Percentiles rank a stretch among this genome's conserved stretches.
phyloP scores from a whole-genome alignment of 2,329 filamentous ascomycete species.

The Penicillium sp. region DNA sequence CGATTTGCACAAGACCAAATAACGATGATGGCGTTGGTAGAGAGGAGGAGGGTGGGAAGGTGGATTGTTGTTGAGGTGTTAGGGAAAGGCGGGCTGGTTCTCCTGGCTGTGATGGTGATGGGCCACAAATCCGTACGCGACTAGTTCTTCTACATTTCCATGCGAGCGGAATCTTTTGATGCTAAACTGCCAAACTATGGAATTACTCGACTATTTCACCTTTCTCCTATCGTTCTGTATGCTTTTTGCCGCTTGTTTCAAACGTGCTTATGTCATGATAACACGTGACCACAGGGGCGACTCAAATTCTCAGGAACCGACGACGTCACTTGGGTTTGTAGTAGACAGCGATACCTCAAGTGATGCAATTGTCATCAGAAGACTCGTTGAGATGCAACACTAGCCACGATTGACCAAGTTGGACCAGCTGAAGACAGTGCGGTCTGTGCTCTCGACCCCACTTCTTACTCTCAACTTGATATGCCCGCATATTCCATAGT shows the following conservation, averaged over 20 bases:
- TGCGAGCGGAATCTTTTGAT: neutral
- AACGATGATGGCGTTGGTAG: slow-evolving; percentile 11
- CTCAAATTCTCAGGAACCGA: slow-evolving; percentile 2
- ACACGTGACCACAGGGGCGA: slow-evolving; percentile 10
- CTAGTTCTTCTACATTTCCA: neutral
- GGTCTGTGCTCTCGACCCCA: neutral
- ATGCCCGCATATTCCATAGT: too few species aligned
- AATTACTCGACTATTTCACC: slow-evolving; percentile 2
- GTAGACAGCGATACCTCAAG: too few species aligned
- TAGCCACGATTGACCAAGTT: neutral
- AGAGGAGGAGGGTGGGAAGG: slow-evolving; percentile 13
- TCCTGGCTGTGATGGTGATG: slow-evolving; percentile 30
- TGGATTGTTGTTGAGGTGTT: slow-evolving; percentile 24
- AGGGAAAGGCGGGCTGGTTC: slow-evolving; percentile 27
- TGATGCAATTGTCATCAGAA: neutral
- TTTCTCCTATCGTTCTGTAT: slow-evolving; percentile 9
- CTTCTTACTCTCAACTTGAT: neutral
- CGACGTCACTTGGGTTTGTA: neutral
- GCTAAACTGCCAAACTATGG: neutral
- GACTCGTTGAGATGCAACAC: too few species aligned
- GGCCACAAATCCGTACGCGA: slow-evolving; percentile 1
- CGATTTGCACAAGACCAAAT: neutral
- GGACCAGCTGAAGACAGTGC: neutral
- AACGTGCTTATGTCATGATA: slow-evolving; percentile 19
- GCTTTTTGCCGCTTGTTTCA: slow-evolving; percentile 21